phyloP scores from a whole-genome alignment of 345 rosid genomes.

The Citropsis articulata region DNA sequence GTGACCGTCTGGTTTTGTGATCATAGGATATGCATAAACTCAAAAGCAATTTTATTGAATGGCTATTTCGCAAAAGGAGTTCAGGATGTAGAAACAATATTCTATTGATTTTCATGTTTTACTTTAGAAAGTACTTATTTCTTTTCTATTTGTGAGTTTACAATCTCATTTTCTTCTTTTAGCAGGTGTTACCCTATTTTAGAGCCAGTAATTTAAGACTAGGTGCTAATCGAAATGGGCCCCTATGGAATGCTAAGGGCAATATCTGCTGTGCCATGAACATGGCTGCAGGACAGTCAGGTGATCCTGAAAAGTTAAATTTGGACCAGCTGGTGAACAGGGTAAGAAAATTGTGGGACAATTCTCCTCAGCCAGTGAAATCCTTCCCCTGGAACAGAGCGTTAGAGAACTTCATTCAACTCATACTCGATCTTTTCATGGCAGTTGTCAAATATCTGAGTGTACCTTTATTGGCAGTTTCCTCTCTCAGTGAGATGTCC shows the following conservation, averaged over 20 bases:
- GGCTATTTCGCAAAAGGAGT: background rate
- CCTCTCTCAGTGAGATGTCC: constrained; percentile 96
- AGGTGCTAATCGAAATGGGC: constrained; percentile 22
- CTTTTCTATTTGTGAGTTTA: background rate
- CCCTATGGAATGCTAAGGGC: constrained; percentile 27
- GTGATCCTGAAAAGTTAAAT: constrained; percentile 51
- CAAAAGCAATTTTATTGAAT: background rate
- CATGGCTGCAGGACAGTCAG: constrained; percentile 61
- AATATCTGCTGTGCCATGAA: constrained; percentile 45
- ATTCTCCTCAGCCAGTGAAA: constrained; percentile 70
- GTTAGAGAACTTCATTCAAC: constrained; percentile 64
- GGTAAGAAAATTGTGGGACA: constrained; percentile 56
- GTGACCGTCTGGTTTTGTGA: background rate
- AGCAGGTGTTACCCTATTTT: constrained; percentile 28
- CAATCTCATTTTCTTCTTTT: background rate
- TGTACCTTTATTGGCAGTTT: constrained; percentile 64
- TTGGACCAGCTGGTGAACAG: constrained; percentile 42
- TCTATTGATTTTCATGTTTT: background rate
- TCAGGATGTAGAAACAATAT: background rate
- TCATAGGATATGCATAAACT: background rate
- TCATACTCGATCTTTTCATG: constrained; percentile 63
- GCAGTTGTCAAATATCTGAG: constrained; percentile 64
- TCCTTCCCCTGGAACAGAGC: constrained; percentile 80
- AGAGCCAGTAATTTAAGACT: constrained; percentile 17
- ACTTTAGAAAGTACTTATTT: background rate